Evolutionary conservation across 2,329 filamentous ascomycete species (phyloP).

Genomic region (Pseudohalonectria lignicola): DNA sequence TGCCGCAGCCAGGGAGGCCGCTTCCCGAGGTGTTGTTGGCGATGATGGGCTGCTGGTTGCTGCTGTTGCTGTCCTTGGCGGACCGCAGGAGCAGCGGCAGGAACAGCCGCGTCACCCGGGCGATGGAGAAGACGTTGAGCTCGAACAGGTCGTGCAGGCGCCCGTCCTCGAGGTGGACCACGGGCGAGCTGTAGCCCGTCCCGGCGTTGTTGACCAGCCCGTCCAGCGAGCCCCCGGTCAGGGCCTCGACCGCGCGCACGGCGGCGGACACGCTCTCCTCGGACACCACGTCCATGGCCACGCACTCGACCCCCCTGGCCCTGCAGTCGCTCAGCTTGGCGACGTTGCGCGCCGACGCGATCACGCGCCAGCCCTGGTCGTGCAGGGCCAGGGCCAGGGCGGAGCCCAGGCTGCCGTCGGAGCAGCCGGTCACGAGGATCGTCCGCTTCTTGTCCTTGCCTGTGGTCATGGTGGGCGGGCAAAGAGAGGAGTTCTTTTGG

Average conservation of each 20-base stretch:
- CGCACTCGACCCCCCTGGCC: slow-evolving; percentile 11
- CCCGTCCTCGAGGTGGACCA: slow-evolving; percentile 8
- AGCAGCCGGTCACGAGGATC: slow-evolving; percentile 21
- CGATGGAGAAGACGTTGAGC: slow-evolving; percentile 16
- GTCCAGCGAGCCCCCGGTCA: slow-evolving; percentile 5
- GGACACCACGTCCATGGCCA: slow-evolving; percentile 18
- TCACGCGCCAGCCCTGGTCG: slow-evolving; percentile 16
- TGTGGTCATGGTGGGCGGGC: no score
- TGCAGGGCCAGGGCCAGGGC: slow-evolving; percentile 19
- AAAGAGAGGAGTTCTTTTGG: no score
- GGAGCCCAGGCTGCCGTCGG: slow-evolving; percentile 18
- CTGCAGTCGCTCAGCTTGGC: slow-evolving; percentile 13
- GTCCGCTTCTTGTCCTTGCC: no score
- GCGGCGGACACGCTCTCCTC: slow-evolving; percentile 12
- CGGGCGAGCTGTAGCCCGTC: slow-evolving; percentile 6
- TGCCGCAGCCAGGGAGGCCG: slow-evolving; percentile 16
- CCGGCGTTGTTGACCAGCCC: slow-evolving; percentile 13
- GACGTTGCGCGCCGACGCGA: slow-evolving; percentile 17
- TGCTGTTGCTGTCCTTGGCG: no score
- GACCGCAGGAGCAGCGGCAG: slow-evolving; percentile 16
- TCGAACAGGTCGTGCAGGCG: slow-evolving; percentile 8
- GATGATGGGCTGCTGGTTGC: no score
- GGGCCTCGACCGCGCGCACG: slow-evolving; percentile 6
- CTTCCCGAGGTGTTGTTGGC: slow-evolving; percentile 16
- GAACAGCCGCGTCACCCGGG: slow-evolving; percentile 19